Evolutionary conservation across 495 filamentous ascomycete species (phyloP).

Genomic region (Pseudoneurospora amorphoporcata): DNA sequence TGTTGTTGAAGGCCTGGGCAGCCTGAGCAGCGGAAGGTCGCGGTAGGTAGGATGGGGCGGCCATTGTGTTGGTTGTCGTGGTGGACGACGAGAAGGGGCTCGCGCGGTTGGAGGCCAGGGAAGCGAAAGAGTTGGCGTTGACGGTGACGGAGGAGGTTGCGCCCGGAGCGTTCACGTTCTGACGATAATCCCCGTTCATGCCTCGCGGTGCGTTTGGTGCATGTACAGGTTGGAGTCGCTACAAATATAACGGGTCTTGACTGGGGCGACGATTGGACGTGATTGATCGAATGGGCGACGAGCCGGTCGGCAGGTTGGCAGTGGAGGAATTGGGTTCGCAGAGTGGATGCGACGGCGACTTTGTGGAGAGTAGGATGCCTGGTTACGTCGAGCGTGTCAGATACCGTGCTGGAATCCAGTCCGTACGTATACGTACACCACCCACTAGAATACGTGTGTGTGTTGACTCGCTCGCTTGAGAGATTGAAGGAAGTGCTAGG

Average conservation of each 20-base stretch:
- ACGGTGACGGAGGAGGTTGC: conserved; percentile 23
- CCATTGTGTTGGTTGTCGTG: conserved; percentile 29
- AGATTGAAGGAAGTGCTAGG: background rate
- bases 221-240: conserved; percentile 2
- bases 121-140: conserved; percentile 17
- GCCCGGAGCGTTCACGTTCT: conserved; percentile 16
- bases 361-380: background rate
- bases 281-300: conserved; percentile 22
- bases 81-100: conserved; percentile 24
- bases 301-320: background rate
- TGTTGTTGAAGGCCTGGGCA: conserved; percentile 20
- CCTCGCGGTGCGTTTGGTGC: conserved; percentile 30
- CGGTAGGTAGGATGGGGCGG: conserved; percentile 26
- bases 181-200: conserved; percentile 31
- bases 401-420: background rate
- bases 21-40: conserved; percentile 2
- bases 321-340: conserved; percentile 9
- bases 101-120: conserved; percentile 27
- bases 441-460: background rate
- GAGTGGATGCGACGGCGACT: conserved; percentile 14
- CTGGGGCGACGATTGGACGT: conserved; percentile 29
- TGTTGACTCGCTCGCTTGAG: background rate
- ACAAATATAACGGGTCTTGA: conserved; percentile 4
- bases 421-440: background rate
- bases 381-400: background rate